A percentile compares a stretch with the other conserved stretches of the same genome.
Evolutionary conservation across 2,329 filamentous ascomycete genomes (phyloP).

Genomic region (Trichoderma sp.): DNA sequence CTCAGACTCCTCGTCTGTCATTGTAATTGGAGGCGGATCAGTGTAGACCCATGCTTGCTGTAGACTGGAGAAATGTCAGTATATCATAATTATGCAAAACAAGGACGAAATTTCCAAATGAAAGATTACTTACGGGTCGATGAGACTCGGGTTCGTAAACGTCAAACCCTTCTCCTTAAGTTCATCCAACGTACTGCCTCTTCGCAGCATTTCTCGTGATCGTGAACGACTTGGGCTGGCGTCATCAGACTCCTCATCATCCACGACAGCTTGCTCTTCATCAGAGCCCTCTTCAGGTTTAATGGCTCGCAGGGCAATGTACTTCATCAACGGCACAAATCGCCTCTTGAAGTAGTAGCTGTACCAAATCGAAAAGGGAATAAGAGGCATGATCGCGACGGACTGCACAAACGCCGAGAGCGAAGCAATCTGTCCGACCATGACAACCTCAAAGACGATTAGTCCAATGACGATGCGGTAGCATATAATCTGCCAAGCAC

Average conservation of each 20-base stretch:
- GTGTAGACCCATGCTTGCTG: conserved; percentile 69
- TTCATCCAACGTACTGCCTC: conserved; percentile 71
- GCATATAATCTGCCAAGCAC: conserved; percentile 95
- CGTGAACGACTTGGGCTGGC: conserved; percentile 36
- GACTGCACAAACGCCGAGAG: conserved; percentile 73
- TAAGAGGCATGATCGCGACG: conserved; percentile 71
- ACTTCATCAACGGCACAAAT: conserved; percentile 86
- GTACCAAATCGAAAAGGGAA: conserved; percentile 85
- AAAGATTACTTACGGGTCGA: conserved; percentile 58
- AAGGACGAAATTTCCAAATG: background rate
- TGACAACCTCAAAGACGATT: conserved; percentile 85
- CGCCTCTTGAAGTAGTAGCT: conserved; percentile 76
- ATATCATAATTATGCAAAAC: background rate
- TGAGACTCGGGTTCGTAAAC: conserved; percentile 77
- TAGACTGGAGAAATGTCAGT: conserved; percentile 47
- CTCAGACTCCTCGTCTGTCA: conserved; percentile 34
- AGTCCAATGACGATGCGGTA: conserved; percentile 85
- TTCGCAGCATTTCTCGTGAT: conserved; percentile 47
- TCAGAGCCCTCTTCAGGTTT: conserved; percentile 54
- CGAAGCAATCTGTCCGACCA: conserved; percentile 81
- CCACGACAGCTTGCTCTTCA: conserved; percentile 40
- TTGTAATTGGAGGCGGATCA: conserved; percentile 47
- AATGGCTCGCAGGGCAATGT: conserved; percentile 88
- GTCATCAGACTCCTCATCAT: conserved; percentile 47
- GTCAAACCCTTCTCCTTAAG: conserved; percentile 66